phyloP scores from a whole-genome alignment of 495 filamentous ascomycete species.

The Hypoxylon fuscum region DNA sequence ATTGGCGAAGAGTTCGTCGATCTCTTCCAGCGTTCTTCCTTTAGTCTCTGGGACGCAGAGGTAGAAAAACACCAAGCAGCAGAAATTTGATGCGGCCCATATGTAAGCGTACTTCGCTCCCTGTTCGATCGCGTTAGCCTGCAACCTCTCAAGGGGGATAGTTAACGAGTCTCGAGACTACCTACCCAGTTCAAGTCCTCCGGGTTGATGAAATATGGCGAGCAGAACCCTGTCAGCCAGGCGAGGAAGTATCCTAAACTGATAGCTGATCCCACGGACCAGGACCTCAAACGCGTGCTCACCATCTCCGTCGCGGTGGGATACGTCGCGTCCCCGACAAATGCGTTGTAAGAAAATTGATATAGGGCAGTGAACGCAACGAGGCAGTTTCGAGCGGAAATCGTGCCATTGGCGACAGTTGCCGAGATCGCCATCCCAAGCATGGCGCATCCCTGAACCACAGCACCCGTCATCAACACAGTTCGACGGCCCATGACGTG shows the following conservation, averaged over 20 bases:
- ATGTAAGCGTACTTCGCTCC: conserved; percentile 62
- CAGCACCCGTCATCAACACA: conserved; percentile 47
- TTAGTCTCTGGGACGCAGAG: conserved; percentile 59
- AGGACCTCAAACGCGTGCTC: conserved; percentile 58
- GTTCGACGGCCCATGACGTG: conserved; percentile 47
- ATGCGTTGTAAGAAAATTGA: conserved; percentile 50
- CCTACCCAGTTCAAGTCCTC: conserved; percentile 56
- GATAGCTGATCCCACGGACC: conserved; percentile 60
- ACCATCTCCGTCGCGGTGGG: conserved; percentile 56
- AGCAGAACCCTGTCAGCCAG: conserved; percentile 56
- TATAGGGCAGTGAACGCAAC: conserved; percentile 41
- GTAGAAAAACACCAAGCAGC: conserved; percentile 59
- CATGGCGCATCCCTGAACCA: conserved; percentile 48
- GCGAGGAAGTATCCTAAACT: conserved; percentile 56
- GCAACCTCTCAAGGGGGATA: not conserved
- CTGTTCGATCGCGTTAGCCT: conserved; percentile 21
- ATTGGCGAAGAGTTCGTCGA: conserved; percentile 60
- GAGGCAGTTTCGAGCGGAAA: conserved; percentile 40
- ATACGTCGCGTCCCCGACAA: conserved; percentile 53
- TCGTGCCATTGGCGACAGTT: conserved; percentile 41
- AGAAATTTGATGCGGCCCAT: conserved; percentile 56
- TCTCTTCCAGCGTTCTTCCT: conserved; percentile 66
- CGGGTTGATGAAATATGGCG: conserved; percentile 62
- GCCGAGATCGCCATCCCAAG: conserved; percentile 48
- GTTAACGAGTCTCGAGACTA: not conserved